phyloP scores from a whole-genome alignment of 805 yeast genomes.

The Pichia ethanolica region DNA sequence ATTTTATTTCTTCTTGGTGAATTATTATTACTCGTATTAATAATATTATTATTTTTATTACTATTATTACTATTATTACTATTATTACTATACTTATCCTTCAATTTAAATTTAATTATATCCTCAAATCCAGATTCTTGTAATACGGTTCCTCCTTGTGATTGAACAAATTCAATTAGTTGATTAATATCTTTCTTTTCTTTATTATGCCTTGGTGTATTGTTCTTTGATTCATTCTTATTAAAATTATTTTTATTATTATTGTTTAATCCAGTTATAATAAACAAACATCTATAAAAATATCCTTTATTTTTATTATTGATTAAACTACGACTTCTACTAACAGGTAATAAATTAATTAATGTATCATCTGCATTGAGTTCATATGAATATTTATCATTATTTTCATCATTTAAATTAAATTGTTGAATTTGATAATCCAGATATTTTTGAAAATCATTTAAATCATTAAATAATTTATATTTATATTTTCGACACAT shows the following conservation, averaged over 20 bases:
- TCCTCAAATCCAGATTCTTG: slow-evolving; percentile 10
- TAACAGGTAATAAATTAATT: background rate
- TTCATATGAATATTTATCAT: background rate
- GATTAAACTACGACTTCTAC: background rate
- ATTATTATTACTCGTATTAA: background rate
- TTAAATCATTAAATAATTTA: slow-evolving; percentile 12
- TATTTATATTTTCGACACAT: slow-evolving; percentile 5
- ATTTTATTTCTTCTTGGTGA: slow-evolving; percentile 3
- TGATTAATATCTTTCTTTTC: background rate
- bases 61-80: background rate
- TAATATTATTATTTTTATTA: background rate
- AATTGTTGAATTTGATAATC: slow-evolving; percentile 4
- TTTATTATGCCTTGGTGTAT: slow-evolving; percentile 7
- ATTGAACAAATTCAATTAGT: slow-evolving; percentile 4
- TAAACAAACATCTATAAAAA: slow-evolving; percentile 11
- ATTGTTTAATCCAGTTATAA: slow-evolving; percentile 7
- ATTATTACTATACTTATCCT: background rate
- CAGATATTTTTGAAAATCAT: slow-evolving; percentile 10
- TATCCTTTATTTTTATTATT: slow-evolving; percentile 1
- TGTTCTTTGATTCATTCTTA: slow-evolving; percentile 1
- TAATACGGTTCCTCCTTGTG: slow-evolving; percentile 9
- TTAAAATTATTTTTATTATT: background rate
- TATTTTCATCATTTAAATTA: background rate
- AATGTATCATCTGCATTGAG: background rate
- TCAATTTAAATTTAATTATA: slow-evolving; percentile 2